Base-by-base conservation (phyloP, 2,329 filamentous ascomycete genomes). In the Xylaria hypoxylon region DNA sequence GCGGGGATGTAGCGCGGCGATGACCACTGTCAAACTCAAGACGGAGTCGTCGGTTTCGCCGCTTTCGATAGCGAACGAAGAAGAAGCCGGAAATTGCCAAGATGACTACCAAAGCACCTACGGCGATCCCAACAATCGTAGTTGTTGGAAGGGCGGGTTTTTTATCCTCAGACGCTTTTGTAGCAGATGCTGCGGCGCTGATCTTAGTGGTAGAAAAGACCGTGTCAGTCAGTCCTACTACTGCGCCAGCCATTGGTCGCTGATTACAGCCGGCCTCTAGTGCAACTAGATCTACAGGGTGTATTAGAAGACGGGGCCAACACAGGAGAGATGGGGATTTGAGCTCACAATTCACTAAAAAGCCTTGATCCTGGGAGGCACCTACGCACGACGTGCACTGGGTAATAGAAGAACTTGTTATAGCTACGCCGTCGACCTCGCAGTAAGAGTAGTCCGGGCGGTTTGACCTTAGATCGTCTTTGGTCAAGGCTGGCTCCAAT, bases 201-300 rank as follows among this genome's bases (percentile, higher is more conserved):
- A 83, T 77, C 4, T 59, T 68, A 2, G 73, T 74, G 5, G 73
- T 73, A 31, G 80, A 78, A 68, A 85, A 85, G 59, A 85, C 76
- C 10, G 82, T 84, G 62, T 77, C 80, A 63, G 81, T 83, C 47
- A 85, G 78, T 4, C 78, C 76, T 26, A 85, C 58, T 33, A 76
- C 57, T 2, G 68, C 73, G 1, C 79, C 79, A 1, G 78, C 66
- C 0, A 77, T 65, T 0, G 84, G 84, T 35, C 80, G 78, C 67
- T 87, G 84, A 40, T 78, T 74, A 68, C 86, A 88, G 51, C 82
- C 85, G 2, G 84, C 84, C 69, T 83, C 78, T 3, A 88, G 78
- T 8, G 85, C 85, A 4, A 84, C 74, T 55, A 88, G 77, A 67
- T 83, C 85, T 86, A 40, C 1, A 40, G 2, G 13, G 50, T 11